Evolutionary conservation across 305 asterid species (phyloP), one percentile per base, ranked within the genome.

Genomic region (Solanum aculeatissimum): DNA sequence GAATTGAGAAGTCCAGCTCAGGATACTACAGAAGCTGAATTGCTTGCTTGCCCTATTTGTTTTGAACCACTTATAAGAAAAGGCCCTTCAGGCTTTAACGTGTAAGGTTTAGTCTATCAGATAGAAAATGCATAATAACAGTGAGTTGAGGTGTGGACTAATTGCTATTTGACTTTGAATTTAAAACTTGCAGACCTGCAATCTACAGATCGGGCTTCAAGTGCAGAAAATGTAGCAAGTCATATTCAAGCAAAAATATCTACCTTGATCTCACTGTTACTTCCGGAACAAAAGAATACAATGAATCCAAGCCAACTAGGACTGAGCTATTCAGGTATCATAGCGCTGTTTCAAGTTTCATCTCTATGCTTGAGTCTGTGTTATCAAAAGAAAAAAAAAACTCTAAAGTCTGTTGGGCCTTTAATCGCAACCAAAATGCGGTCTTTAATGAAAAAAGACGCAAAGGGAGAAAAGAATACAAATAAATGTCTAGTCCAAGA

Each of bases 221-320:
- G 87, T 96, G 99, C 90, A 84, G 49, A 85, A 94, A 85, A 71
- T 96, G 99, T 88, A 92, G 90, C 87, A 96, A 96, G 90, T 88
- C 98, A 6, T 96, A 95, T 86, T 94, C 98, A 3, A 95, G 99
- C 94, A 95, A 93, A 90, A 93, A 91, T 88, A 87, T 89, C 53
- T 95, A 94, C 89, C 93, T 96, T 78, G 99, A 96, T 92, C 98
- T 95, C 57, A 96, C 99, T 27, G 91, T 96, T 85, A 96, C 97
- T 86, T 90, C 97, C 60, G 99, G 95, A 84, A 85, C 94, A 54
- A 95, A 91, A 89, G 98, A 91, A 82, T 95, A 96, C 90, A 90
- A 63, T 77, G 99, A 95, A 92, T 91, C 88, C 86, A 87, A 87
- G 85, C 97, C 99, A 9, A 89, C 86, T 87, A 79, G 99, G 86